Percentiles rank a stretch among this genome's conserved stretches.
Conservation (phyloP, 108 stramenopile genomes). For the Phaeodactylum tricornutum region DNA sequence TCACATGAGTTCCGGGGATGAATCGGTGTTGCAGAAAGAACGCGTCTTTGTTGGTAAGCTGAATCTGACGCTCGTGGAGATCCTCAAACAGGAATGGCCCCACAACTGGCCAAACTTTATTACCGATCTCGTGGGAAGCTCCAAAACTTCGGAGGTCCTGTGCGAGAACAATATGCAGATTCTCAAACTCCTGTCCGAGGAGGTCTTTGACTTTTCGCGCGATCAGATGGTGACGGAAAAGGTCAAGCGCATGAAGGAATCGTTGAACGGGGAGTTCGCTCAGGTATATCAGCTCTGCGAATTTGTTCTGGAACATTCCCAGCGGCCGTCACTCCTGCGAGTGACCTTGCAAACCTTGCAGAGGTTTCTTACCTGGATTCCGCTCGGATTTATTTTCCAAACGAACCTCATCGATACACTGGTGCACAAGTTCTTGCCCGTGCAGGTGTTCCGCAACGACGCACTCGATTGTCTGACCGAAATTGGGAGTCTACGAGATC, state of each 20-base stretch:
- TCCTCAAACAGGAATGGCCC: slow-evolving; percentile 99
- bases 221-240: slow-evolving; percentile 96
- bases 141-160: slow-evolving; percentile 82
- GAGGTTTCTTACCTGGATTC: slow-evolving; percentile 98
- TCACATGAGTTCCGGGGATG: slow-evolving; percentile 65
- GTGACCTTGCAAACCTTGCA: slow-evolving; percentile 93
- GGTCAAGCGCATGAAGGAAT: slow-evolving; percentile 83
- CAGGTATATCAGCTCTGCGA: slow-evolving; percentile 95
- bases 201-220: slow-evolving; percentile 96
- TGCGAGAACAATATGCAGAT: slow-evolving; percentile 99
- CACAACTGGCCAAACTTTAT: slow-evolving; percentile 99
- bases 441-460: slow-evolving; percentile 82
- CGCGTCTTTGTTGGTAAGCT: slow-evolving; percentile 79
- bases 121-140: slow-evolving; percentile 87
- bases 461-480: slow-evolving; percentile 96
- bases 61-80: slow-evolving; percentile 94
- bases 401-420: slow-evolving; percentile 87
- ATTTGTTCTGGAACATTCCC: slow-evolving; percentile 88
- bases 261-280: slow-evolving; percentile 89
- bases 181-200: slow-evolving; percentile 94
- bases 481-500: slow-evolving; percentile 85
- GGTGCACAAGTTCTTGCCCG: slow-evolving; percentile 89
- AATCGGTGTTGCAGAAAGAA: slow-evolving; percentile 37
- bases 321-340: slow-evolving; percentile 68
- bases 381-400: slow-evolving; percentile 95